Base-by-base conservation (phyloP, 305 asterid genomes). In the Solanum hybrid region DNA sequence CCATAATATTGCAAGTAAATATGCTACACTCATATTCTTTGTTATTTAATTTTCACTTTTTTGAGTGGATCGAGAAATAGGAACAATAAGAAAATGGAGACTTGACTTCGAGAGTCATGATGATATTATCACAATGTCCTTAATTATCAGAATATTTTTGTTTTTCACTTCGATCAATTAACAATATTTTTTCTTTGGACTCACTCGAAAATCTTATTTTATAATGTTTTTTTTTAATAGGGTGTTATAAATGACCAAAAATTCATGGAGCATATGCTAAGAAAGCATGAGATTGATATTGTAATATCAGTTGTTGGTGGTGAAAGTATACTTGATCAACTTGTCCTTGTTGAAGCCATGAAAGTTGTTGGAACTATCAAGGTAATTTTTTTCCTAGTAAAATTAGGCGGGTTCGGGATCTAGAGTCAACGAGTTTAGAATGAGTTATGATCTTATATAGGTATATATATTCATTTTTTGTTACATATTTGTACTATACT, bases 301-400 rank as follows among this genome's bases (percentile, higher is more conserved):
- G 91, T 92, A 51, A 92, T 91, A 86, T 91, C 94, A 84, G 89
- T 91, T 8, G 89, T 78, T 3, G 94, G 93, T n/a, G 94, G 93
- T 82, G 92, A 37, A 14, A 84, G 78, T 86, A 73, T 92, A 29
- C 60, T 87, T 5, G 93, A 92, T 27, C 93, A 92, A 87, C 84
- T 90, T 56, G 6, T 76, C 14, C 93, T 92, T 40, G 36, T 88
- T 35, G 90, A 42, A 5, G 93, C 94, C 87, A 86, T 91, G 4
- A 91, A 90, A 88, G 38, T 85, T 31, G 92, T 91, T 72, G 92
- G 93, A 17, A 88, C 91, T 40, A 42, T 92, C 1, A 92, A 90
- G 94, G 93, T 92, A 22, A 35, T 27, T 7, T 3, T 27, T 69
- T 29, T 29, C 32, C 79, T 29, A 13, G 4, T 73, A 29, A 73